Conservation (phyloP, 179 eudicot genomes). For the Spinacia oleracea region DNA sequence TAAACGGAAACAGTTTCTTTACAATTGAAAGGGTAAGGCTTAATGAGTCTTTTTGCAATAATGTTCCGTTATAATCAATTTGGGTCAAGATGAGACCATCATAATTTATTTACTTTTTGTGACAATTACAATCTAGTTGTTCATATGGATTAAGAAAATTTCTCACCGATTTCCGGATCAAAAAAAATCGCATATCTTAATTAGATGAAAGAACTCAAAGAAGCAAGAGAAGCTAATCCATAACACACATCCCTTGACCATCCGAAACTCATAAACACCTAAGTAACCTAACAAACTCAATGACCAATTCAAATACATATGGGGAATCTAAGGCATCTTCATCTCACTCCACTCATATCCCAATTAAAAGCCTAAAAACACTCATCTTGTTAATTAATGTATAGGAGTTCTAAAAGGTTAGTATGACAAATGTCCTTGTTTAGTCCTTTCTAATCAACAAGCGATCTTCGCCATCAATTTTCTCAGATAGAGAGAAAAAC, state of each 20-base stretch:
- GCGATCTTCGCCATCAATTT: not conserved
- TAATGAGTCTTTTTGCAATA: not conserved
- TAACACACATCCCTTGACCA: not conserved
- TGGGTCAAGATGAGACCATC: not conserved
- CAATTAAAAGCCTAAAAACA: constrained; percentile 1
- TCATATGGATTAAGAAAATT: not conserved
- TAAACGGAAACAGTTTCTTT: not conserved
- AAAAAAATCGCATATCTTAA: not conserved
- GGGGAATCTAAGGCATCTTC: too few relatives aligned
- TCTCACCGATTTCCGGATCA: not conserved
- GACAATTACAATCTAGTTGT: not conserved
- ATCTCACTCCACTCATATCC: not conserved
- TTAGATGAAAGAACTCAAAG: not conserved
- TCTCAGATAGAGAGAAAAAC: not conserved
- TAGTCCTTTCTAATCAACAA: not conserved
- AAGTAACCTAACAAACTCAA: not conserved
- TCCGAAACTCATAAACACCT: not conserved
- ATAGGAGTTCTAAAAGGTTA: not conserved
- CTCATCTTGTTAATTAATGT: not conserved
- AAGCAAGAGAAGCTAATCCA: not conserved
- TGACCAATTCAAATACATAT: not conserved
- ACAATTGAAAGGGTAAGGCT: not conserved
- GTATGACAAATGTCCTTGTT: not conserved
- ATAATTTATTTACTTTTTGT: not conserved
- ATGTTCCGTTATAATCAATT: too few relatives aligned